Evolutionary conservation across 768 basidiomycete species (phyloP).

Genomic region (Boletus subcaerulescens): DNA sequence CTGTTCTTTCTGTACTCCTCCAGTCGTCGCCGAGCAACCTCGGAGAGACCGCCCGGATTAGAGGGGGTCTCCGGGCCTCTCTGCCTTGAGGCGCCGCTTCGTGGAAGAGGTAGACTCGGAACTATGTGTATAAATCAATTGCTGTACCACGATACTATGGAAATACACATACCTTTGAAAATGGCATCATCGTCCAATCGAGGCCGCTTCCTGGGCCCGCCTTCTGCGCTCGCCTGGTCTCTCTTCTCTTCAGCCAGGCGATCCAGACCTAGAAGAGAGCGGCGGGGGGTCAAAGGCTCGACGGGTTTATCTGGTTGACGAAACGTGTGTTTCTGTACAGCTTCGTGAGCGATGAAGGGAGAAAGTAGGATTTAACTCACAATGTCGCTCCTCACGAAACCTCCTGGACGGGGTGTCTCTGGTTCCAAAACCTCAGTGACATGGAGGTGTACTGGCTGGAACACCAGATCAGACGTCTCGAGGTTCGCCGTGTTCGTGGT

Average conservation of each 20-base stretch:
- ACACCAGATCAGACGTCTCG: conserved; percentile 44
- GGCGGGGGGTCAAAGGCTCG: conserved; percentile 73
- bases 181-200: conserved; percentile 60
- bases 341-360: background rate
- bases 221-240: conserved; percentile 46
- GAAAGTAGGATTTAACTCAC: conserved; percentile 35
- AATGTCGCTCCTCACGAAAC: conserved; percentile 65
- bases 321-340: conserved; percentile 72
- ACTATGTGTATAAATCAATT: conserved; percentile 44
- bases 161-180: conserved; percentile 73
- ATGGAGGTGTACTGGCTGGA: conserved; percentile 55
- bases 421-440: conserved; percentile 84
- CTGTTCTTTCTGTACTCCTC: conserved; percentile 73
- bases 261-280: conserved; percentile 85
- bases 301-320: conserved; percentile 67
- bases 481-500: no score
- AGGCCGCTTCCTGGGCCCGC: conserved; percentile 59
- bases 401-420: conserved; percentile 73
- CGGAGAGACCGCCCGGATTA: conserved; percentile 85
- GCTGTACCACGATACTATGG: no score
- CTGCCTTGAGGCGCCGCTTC: conserved; percentile 59
- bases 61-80: conserved; percentile 91
- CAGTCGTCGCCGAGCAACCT: conserved; percentile 62
- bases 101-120: conserved; percentile 65
- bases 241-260: conserved; percentile 87